Evolutionary conservation across 768 basidiomycete genomes (phyloP).

Genomic region (Dendrothele bispora): DNA sequence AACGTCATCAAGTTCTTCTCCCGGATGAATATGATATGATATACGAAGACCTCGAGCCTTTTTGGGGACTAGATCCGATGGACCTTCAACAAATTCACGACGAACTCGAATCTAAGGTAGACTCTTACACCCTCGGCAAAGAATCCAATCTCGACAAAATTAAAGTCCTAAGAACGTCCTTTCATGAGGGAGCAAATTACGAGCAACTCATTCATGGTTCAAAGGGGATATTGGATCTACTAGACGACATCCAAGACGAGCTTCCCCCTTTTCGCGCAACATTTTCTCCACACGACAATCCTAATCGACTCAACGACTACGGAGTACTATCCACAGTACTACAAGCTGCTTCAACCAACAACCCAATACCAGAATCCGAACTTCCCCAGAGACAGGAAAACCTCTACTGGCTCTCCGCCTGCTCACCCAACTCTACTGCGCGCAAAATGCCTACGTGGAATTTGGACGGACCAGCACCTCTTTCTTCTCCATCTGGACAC

Average conservation of each 20-base stretch:
- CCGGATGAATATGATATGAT: slow-evolving; percentile 60
- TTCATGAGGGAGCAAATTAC: slow-evolving; percentile 13
- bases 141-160: slow-evolving; percentile 15
- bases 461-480: slow-evolving; percentile 20
- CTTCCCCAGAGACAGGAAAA: slow-evolving; percentile 4
- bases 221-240: slow-evolving; percentile 23
- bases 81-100: slow-evolving; percentile 27
- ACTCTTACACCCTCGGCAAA: slow-evolving; percentile 37
- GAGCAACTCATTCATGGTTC: neutral
- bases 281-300: slow-evolving; percentile 40
- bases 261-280: slow-evolving; percentile 42
- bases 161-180: slow-evolving; percentile 14
- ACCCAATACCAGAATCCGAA: neutral
- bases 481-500: slow-evolving; percentile 7
- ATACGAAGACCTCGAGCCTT: slow-evolving; percentile 38
- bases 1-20: slow-evolving; percentile 43
- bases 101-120: slow-evolving; percentile 26
- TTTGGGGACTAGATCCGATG: slow-evolving; percentile 38
- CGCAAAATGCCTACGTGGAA: slow-evolving; percentile 24
- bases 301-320: slow-evolving; percentile 32
- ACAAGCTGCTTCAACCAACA: slow-evolving; percentile 28
- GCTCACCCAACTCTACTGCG: slow-evolving; percentile 33
- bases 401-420: slow-evolving; percentile 41
- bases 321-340: slow-evolving; percentile 28
- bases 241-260: slow-evolving; percentile 34